These are phyloP conservation scores for Hypoxylon intermedium DNA, from an alignment of 495 filamentous ascomycete genomes.

Conservation along the genomic window DNA sequence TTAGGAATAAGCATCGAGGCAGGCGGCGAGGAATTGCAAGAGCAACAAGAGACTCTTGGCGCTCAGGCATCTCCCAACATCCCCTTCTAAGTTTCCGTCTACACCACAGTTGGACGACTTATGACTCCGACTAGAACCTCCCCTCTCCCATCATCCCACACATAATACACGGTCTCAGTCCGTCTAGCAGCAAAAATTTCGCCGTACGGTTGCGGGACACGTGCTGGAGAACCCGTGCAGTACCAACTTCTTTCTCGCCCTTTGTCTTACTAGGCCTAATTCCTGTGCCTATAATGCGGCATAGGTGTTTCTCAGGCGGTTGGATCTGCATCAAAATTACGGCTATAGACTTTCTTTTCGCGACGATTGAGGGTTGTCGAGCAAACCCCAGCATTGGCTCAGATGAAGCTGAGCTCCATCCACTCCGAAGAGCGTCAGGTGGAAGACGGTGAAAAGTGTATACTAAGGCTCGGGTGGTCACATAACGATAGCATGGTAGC, in stretches of 20 bases:
- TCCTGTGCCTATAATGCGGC: conserved; percentile 21
- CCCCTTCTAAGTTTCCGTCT: conserved; percentile 57
- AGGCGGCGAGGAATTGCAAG: conserved; percentile 86
- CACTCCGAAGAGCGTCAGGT: conserved; percentile 11
- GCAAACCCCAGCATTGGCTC: conserved; percentile 19
- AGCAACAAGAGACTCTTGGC: conserved; percentile 75
- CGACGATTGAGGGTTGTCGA: conserved; percentile 13
- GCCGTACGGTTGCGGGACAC: conserved; percentile 6
- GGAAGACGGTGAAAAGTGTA: conserved; percentile 39
- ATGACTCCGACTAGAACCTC: conserved; percentile 32
- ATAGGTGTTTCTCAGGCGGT: conserved; percentile 12
- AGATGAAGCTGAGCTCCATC: conserved; percentile 16
- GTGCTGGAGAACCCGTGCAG: conserved; percentile 20
- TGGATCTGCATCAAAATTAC: conserved; percentile 26
- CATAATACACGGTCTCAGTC: conserved; percentile 23
- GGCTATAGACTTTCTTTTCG: conserved; percentile 41
- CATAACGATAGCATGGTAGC: conserved; percentile 32
- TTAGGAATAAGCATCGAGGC: conserved; percentile 94
- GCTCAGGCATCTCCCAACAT: conserved; percentile 58
- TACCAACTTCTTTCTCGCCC: conserved; percentile 17
- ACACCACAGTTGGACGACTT: conserved; percentile 32
- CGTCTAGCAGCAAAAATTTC: conserved; percentile 6
- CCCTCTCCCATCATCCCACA: conserved; percentile 30
- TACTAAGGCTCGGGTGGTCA: conserved; percentile 36
- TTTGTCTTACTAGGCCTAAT: conserved; percentile 35